Evolutionary conservation across 106 monocot genomes (phyloP), one percentile per base, ranked within the genome.

Genomic region (Dendrobium nobile): DNA sequence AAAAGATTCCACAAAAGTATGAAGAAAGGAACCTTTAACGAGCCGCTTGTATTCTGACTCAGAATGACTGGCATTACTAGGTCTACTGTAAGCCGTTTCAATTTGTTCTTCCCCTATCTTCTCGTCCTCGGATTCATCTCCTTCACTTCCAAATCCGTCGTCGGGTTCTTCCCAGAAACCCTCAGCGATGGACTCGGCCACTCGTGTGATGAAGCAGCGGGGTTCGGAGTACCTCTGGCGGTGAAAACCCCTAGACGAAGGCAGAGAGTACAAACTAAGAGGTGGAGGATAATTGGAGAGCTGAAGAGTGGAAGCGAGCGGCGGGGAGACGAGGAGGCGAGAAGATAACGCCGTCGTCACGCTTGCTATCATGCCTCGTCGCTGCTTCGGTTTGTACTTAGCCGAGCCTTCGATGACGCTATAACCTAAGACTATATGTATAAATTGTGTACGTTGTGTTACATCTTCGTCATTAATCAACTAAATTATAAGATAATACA

Each of bases 81-180:
- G n/a, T 47, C 75, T 26, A 47, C 1, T 26, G 40, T 4, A 24
- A 22, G 24, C 19, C 6, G 20, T 24, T 2, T 75, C 45, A 9
- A 7, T 75, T 22, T 22, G 75, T 47, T 45, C 75, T 5, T 44
- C 47, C 45, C 7, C 7, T 9, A 45, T 26, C 44, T 47, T 19
- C 44, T 44, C 47, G 4, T 24, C 24, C 33, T 47, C 75, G 10
- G 40, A 45, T 75, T 47, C 47, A 75, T 47, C 75, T 40, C 22
- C 20, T 47, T 26, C 75, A 47, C 47, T 75, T 31, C 19, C 47
- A 24, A 17, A 47, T 45, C 75, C 47, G 22, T 19, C 47, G n/a
- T 75, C 47, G 75, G 75, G 47, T 26, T 75, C 75, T 75, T 75
- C 75, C 75, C 75, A 75, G 75, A 75, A 44, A 10, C 26, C 47